phyloP scores from a whole-genome alignment of 345 rosid genomes.

The Salix viminalis region DNA sequence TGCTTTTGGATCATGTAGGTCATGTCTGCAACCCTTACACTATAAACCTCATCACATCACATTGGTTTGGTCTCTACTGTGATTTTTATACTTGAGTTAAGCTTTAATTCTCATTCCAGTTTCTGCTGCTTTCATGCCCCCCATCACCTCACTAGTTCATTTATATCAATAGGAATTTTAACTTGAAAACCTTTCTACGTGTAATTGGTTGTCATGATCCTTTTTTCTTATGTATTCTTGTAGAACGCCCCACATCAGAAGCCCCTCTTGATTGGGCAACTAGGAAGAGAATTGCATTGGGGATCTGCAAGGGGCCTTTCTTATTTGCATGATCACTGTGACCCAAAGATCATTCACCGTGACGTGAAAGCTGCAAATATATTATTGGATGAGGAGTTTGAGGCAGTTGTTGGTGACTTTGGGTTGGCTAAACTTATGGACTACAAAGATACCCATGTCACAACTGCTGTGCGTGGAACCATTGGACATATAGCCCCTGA shows the following conservation, averaged over 20 bases:
- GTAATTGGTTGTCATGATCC: background rate
- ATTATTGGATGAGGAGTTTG: constrained; percentile 31
- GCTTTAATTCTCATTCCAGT: background rate
- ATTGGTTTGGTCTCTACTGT: background rate
- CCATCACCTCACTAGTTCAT: background rate
- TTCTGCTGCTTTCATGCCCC: background rate
- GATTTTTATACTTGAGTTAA: background rate
- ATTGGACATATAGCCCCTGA: constrained; percentile 33
- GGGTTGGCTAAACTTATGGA: constrained; percentile 32
- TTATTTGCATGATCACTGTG: constrained; percentile 31
- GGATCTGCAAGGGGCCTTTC: constrained; percentile 31
- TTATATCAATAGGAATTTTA: background rate
- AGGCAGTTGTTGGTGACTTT: constrained; percentile 34
- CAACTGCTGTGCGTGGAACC: constrained; percentile 32
- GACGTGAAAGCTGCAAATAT: constrained; percentile 34
- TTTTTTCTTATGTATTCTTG: constrained; percentile 1
- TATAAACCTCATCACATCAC: background rate
- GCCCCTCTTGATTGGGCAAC: constrained; percentile 27
- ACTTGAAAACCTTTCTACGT: background rate
- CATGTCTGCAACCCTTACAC: background rate
- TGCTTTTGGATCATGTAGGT: background rate
- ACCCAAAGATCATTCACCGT: constrained; percentile 32
- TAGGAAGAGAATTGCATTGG: constrained; percentile 26
- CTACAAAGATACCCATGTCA: constrained; percentile 34
- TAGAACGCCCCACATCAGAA: constrained; percentile 23